Evolutionary conservation across 2,329 filamentous ascomycete species (phyloP), one percentile per base, ranked within the genome.

Genomic region (Xylaria sp.): DNA sequence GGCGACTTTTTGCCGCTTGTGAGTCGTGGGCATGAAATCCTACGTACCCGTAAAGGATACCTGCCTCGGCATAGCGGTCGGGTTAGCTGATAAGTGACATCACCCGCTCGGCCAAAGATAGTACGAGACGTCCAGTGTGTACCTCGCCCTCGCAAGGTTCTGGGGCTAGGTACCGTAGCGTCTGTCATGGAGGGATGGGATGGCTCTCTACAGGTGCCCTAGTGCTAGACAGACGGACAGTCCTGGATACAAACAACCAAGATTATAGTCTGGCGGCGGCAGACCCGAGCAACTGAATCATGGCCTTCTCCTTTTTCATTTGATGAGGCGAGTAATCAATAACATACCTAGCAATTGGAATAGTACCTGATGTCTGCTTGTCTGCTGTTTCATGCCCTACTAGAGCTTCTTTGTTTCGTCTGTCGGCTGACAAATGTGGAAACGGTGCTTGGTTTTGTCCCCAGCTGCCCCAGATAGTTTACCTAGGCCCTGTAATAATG

Each of bases 11-110:
- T 59, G 51, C 56, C 57, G 48, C 57, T 44, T 48, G 39, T 37
- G 24, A 29, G 17, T 7, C 48, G 44, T 41, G n/a, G 29, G 29
- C 29, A 13, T 13, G 29, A n/a, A 21, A 24, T 16, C 37, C 13
- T 22, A 39, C 8, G 7, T n/a, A 13, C 9, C 4, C 13, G 20
- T n/a, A 37, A 21, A 37, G 40, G 17, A 44, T 44, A 54, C 45
- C 24, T 19, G 56, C 61, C 57, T 63, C 61, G 61, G 61, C 59
- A 61, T 58, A 57, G 41, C 59, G 45, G 45, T 52, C 56, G 58
- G 52, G 39, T 48, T 58, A 58, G 40, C 38, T 38, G 18, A 34
- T 20, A 56, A 52, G 55, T 60, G 57, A 57, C 59, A 60, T 59
- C 57, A 60, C 54, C 24, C 54, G 51, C 52, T 62, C 59, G 56